A percentile compares a stretch with the other conserved stretches of the same genome.
Conservation (phyloP, 1,284 basidiomycete species). For the Ustilago cynodontis region DNA sequence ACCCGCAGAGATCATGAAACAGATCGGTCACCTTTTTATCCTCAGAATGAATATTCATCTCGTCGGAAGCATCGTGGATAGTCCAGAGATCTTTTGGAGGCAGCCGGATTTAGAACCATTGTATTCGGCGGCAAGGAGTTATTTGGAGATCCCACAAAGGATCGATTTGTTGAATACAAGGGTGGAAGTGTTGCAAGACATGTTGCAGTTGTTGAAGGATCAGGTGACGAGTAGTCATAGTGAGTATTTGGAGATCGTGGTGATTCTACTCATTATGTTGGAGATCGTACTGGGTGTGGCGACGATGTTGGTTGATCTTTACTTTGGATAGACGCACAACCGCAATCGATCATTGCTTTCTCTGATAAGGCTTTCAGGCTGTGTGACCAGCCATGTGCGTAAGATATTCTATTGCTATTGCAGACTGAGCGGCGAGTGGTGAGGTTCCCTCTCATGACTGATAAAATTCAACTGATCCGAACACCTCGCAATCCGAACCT, state of each 20-base stretch:
- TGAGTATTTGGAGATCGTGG: constrained; percentile 93
- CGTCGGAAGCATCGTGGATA: constrained; percentile 93
- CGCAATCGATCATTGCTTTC: neutral
- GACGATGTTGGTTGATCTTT: constrained; percentile 68
- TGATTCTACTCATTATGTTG: constrained; percentile 90
- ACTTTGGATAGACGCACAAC: constrained; percentile 55
- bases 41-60: constrained; percentile 94
- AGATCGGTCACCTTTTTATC: constrained; percentile 90
- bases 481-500: constrained; percentile 28
- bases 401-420: neutral
- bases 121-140: constrained; percentile 86
- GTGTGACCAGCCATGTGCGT: too few relatives aligned
- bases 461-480: neutral
- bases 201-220: constrained; percentile 94
- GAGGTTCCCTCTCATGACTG: too few relatives aligned
- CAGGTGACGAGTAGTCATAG: constrained; percentile 90
- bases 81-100: constrained; percentile 91
- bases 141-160: constrained; percentile 93
- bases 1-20: constrained; percentile 89
- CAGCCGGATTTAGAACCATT: constrained; percentile 88
- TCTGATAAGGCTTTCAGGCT: neutral
- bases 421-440: neutral
- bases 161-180: constrained; percentile 93
- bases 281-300: constrained; percentile 75
- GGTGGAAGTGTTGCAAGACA: constrained; percentile 93